Evolutionary conservation across 805 yeast genomes (phyloP).

Genomic region (Crinitomyces ghanaensis): DNA sequence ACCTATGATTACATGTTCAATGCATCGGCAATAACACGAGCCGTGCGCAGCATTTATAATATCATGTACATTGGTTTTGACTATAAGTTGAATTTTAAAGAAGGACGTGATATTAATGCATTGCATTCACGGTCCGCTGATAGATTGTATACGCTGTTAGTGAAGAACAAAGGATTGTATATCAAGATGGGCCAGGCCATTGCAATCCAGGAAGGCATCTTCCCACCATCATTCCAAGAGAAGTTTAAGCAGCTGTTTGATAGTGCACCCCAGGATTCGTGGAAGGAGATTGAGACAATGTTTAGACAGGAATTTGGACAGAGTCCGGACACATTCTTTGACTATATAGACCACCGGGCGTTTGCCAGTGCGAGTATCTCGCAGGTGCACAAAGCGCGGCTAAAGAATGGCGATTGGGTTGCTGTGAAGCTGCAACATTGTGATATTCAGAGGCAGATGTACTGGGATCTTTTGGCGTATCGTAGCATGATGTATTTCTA

Average conservation of each 20-base stretch:
- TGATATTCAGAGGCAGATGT: constrained; percentile 48
- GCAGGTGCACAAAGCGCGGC: constrained; percentile 74
- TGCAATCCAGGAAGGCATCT: constrained; percentile 60
- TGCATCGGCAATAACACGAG: constrained; percentile 42
- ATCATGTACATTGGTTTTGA: constrained; percentile 45
- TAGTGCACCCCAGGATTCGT: constrained; percentile 49
- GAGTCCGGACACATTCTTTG: constrained; percentile 34
- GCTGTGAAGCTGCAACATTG: constrained; percentile 89
- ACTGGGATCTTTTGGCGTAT: constrained; percentile 52
- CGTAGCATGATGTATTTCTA: constrained; percentile 39
- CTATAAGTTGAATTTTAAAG: constrained; percentile 44
- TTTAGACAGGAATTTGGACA: constrained; percentile 28
- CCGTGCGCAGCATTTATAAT: constrained; percentile 38
- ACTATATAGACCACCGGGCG: constrained; percentile 42
- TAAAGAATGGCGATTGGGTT: constrained; percentile 57
- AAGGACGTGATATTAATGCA: constrained; percentile 35
- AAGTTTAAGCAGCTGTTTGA: constrained; percentile 52
- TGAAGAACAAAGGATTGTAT: constrained; percentile 47
- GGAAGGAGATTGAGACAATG: constrained; percentile 28
- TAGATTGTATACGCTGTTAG: constrained; percentile 35
- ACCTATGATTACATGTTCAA: constrained; percentile 30
- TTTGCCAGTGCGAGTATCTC: constrained; percentile 82
- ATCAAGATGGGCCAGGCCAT: constrained; percentile 71
- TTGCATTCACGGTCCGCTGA: constrained; percentile 52
- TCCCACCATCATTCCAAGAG: constrained; percentile 53